Conservation (phyloP, 2,329 filamentous ascomycete species). For the Arthrobotrys megalospora region DNA sequence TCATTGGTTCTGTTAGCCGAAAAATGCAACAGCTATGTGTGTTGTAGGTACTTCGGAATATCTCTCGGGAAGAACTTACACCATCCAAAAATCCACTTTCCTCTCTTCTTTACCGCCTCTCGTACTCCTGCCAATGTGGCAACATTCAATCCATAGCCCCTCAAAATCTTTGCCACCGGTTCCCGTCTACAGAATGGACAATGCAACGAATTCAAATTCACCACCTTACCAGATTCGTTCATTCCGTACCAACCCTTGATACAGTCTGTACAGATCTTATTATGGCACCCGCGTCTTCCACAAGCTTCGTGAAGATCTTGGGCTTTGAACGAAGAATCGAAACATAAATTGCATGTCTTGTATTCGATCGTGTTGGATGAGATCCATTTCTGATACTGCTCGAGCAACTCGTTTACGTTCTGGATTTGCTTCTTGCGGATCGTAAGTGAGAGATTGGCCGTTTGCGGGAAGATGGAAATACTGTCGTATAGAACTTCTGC, state of each 20-base stretch:
- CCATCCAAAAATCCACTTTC: constrained; percentile 71
- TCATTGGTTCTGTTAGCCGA: constrained; percentile 10
- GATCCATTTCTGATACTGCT: constrained; percentile 67
- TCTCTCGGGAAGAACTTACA: constrained; percentile 64
- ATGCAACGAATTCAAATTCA: constrained; percentile 70
- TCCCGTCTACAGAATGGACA: constrained; percentile 72
- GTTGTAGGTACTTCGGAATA: constrained; percentile 11
- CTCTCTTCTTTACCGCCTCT: constrained; percentile 68
- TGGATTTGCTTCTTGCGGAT: constrained; percentile 68
- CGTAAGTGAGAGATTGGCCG: constrained; percentile 63
- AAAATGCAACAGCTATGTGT: constrained; percentile 28
- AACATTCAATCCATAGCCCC: constrained; percentile 66
- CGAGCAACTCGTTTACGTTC: constrained; percentile 67
- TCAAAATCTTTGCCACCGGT: constrained; percentile 67
- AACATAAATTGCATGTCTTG: constrained; percentile 70
- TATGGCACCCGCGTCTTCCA: constrained; percentile 69
- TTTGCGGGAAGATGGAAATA: constrained; percentile 67
- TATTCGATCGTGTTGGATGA: constrained; percentile 65
- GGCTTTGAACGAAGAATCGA: constrained; percentile 67
- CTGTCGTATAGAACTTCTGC: constrained; percentile 66
- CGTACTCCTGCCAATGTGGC: constrained; percentile 67
- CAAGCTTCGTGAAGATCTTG: constrained; percentile 68
- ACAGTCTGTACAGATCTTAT: constrained; percentile 69
- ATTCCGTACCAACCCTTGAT: constrained; percentile 70
- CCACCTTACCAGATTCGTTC: constrained; percentile 68